phyloP scores from a whole-genome alignment of 73 alveolate genomes.

The Tetrahymena thermophila region DNA sequence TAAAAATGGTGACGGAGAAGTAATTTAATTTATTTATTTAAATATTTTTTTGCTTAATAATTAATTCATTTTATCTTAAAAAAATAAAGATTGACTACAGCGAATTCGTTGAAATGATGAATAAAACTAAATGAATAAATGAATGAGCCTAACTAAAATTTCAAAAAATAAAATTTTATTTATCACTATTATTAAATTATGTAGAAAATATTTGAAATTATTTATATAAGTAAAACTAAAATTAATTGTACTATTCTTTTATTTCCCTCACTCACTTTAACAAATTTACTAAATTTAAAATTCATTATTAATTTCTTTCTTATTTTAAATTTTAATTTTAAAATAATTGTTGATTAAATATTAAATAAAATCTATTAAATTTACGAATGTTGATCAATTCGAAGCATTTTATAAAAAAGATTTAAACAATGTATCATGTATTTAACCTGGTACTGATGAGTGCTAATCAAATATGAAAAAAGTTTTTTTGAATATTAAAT shows the following conservation, averaged over 20 bases:
- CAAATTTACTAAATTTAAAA: too few species aligned
- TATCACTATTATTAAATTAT: too few species aligned
- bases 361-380: too few species aligned
- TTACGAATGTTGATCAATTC: background rate
- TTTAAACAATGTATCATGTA: background rate
- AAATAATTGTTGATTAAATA: too few species aligned
- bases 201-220: background rate
- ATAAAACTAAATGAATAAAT: background rate
- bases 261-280: background rate
- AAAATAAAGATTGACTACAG: background rate
- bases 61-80: background rate
- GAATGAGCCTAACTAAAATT: background rate
- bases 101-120: background rate
- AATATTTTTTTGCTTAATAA: background rate
- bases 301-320: too few species aligned
- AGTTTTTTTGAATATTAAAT: too few species aligned
- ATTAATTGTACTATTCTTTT: too few species aligned
- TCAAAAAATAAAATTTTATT: background rate
- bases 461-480: too few species aligned
- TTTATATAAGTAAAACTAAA: background rate
- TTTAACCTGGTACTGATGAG: background rate
- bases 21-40: background rate
- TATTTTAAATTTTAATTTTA: too few species aligned
- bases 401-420: background rate
- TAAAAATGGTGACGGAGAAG: slow-evolving; percentile 5